Evolutionary conservation across 1,284 basidiomycete genomes (phyloP), one percentile per base, ranked within the genome.

Genomic region (Trichosporon coremiiforme): DNA sequence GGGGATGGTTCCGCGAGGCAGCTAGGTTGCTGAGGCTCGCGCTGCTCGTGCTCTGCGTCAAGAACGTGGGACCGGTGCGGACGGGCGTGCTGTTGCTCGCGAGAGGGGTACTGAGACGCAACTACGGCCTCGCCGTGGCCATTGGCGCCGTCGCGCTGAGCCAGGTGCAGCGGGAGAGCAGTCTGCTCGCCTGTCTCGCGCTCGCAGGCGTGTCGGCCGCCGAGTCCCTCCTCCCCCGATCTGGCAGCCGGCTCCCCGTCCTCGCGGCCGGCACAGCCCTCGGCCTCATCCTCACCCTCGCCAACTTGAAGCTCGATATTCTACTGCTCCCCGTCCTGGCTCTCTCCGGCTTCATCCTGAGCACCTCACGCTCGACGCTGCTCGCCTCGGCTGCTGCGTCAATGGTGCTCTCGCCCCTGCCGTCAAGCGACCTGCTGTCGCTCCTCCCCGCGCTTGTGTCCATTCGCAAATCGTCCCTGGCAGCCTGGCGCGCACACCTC

Each of bases 401-500:
- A 4, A 20, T 62, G 31, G 22, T 33, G 5, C 15, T n/a, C 31
- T 35, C 57, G 31, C 29, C 31, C 4, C 17, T 35, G 20, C 8
- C 29, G 15, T 9, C 29, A 25, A 25, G 25, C 25, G 57, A 62
- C 22, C 50, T 55, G 2, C 53, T 65, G 25, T 57, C 50, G 55
- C 66, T 81, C 38, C 45, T 82, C 12, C 75, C 81, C 31, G 31
- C 31, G 2, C 57, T 62, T 31, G 4, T 33, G 3, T 13, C 57
- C 8, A 12, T n/a, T 17, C 17, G 15, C 15, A 31, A 13, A 9
- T 10, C 55, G 6, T 8, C 15, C 57, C 31, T 33, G 1, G 62
- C 75, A 1, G 45, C 68, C 15, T 82, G 79, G 80, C 87, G 89
- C 69, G 88, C 90, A 17, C 93, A 95, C 81, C 82, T 98, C 67